Evolutionary conservation across 2,329 filamentous ascomycete species (phyloP).

Genomic region (Arthroderma sp.): DNA sequence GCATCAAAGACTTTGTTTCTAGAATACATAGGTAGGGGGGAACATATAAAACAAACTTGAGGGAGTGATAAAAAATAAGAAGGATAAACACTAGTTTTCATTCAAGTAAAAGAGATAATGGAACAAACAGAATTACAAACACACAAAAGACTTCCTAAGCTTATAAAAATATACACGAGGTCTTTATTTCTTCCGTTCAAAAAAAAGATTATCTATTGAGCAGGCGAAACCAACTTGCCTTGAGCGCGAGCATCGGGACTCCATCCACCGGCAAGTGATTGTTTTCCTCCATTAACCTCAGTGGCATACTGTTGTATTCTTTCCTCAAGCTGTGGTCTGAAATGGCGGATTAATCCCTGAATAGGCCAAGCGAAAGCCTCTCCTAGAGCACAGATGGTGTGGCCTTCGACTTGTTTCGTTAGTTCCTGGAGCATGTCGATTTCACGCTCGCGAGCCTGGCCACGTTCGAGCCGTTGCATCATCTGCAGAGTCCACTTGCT

Average conservation of each 20-base stretch:
- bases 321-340: slow-evolving; percentile 87
- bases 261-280: slow-evolving; percentile 79
- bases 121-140: too few relatives aligned
- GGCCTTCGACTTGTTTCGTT: slow-evolving; percentile 97
- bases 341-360: slow-evolving; percentile 95
- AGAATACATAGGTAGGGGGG: too few relatives aligned
- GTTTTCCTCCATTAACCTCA: slow-evolving; percentile 49
- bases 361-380: slow-evolving; percentile 98
- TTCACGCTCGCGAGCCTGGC: slow-evolving; percentile 74
- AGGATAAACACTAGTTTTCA: too few relatives aligned
- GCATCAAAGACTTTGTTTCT: too few relatives aligned
- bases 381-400: slow-evolving; percentile 95
- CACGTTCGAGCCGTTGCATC: slow-evolving; percentile 91
- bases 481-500: slow-evolving; percentile 99
- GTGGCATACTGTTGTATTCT: slow-evolving; percentile 70
- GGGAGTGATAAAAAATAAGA: too few relatives aligned
- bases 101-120: too few relatives aligned
- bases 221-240: slow-evolving; percentile 76
- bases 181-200: too few relatives aligned
- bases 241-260: slow-evolving; percentile 57
- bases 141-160: too few relatives aligned
- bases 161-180: too few relatives aligned
- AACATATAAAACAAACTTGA: too few relatives aligned
- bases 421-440: slow-evolving; percentile 99
- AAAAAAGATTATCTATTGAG: slow-evolving; percentile 50